Evolutionary conservation across 805 yeast species (phyloP).

Genomic region (Yamadazyma takamatsuzukensis): DNA sequence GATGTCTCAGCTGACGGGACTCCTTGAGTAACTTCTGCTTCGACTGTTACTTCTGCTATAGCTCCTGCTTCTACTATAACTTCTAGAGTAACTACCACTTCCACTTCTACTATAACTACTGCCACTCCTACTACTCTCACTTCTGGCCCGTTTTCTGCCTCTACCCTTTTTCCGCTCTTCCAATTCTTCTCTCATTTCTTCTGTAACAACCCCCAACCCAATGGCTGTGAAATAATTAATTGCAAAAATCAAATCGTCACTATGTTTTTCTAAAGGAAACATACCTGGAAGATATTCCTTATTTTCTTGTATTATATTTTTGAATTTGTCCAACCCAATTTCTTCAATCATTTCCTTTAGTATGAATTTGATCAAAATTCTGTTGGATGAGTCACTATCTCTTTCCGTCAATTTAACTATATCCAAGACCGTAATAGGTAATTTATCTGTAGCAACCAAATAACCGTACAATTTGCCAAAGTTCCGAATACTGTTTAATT

Average conservation of each 20-base stretch:
- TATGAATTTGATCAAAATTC: slow-evolving; percentile 78
- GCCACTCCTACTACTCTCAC: slow-evolving; percentile 15
- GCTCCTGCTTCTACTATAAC: slow-evolving; percentile 7
- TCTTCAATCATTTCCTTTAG: slow-evolving; percentile 79
- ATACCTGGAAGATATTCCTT: slow-evolving; percentile 48
- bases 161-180: slow-evolving; percentile 13
- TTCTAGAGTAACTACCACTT: slow-evolving; percentile 12
- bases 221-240: slow-evolving; percentile 93
- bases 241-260: slow-evolving; percentile 64
- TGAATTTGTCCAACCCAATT: slow-evolving; percentile 55
- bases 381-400: slow-evolving; percentile 71
- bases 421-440: slow-evolving; percentile 61
- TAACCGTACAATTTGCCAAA: slow-evolving; percentile 87
- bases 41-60: slow-evolving; percentile 14
- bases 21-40: slow-evolving; percentile 18
- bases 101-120: slow-evolving; percentile 10
- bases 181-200: slow-evolving; percentile 65
- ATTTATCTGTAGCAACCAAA: slow-evolving; percentile 62
- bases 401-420: slow-evolving; percentile 60
- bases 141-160: slow-evolving; percentile 13
- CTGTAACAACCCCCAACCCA: slow-evolving; percentile 81
- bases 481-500: slow-evolving; percentile 70
- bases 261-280: slow-evolving; percentile 53
- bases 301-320: slow-evolving; percentile 51
- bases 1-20: too few species aligned